phyloP scores from a whole-genome alignment of 495 filamentous ascomycete species.

The Lepidopterella palustris region DNA sequence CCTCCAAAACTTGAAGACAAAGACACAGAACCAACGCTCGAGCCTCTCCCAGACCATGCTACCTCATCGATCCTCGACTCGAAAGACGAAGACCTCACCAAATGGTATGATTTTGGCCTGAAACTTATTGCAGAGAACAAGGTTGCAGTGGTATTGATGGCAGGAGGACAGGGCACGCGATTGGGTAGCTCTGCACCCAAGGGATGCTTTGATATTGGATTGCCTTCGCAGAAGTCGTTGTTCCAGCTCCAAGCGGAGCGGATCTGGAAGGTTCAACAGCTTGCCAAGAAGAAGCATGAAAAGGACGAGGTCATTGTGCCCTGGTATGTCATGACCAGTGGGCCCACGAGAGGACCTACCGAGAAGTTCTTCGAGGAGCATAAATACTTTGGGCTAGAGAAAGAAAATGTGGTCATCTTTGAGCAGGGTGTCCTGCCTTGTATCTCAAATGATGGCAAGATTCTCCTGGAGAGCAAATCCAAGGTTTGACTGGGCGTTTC shows the following conservation, averaged over 20 bases:
- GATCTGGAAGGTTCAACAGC: conserved; percentile 75
- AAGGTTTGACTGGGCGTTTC: conserved; percentile 47
- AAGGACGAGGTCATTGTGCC: conserved; percentile 65
- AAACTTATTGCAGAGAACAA: conserved; percentile 80
- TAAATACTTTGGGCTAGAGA: conserved; percentile 79
- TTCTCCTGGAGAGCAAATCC: conserved; percentile 82
- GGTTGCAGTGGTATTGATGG: conserved; percentile 94
- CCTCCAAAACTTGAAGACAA: conserved; percentile 54
- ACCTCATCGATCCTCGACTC: conserved; percentile 91
- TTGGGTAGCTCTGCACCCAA: conserved; percentile 93
- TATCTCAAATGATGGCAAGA: conserved; percentile 96
- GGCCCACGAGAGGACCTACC: conserved; percentile 86
- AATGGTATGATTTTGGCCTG: conserved; percentile 80
- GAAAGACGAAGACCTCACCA: conserved; percentile 65
- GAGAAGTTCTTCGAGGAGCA: conserved; percentile 88
- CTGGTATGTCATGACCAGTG: conserved; percentile 99
- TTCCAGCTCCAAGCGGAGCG: conserved; percentile 97
- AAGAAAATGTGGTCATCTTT: conserved; percentile 85
- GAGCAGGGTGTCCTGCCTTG: conserved; percentile 97
- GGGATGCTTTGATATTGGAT: conserved; percentile 91
- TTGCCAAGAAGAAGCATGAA: conserved; percentile 66
- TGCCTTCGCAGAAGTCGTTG: conserved; percentile 85
- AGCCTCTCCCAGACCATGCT: conserved; percentile 85
- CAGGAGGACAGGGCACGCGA: conserved; percentile 92
- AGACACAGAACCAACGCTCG: conserved; percentile 55